phyloP scores from a whole-genome alignment of 176 grass and related monocot species.

The Raddia distichophylla region DNA sequence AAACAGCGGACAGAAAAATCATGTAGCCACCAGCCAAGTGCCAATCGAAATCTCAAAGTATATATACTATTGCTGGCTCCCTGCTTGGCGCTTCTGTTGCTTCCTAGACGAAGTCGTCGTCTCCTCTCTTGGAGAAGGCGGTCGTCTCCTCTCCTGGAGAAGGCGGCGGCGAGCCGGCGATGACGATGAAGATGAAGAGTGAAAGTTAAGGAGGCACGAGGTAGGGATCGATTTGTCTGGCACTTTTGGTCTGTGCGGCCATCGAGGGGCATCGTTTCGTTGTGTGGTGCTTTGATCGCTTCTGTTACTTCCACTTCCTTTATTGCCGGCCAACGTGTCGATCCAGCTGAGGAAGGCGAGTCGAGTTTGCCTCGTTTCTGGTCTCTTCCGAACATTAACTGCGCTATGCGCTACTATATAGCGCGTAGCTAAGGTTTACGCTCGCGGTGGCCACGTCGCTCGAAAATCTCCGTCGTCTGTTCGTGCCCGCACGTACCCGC shows the following conservation, averaged over 20 bases:
- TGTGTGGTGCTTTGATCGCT: background rate
- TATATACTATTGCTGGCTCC: background rate
- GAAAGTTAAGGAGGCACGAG: no score
- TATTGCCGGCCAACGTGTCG: background rate
- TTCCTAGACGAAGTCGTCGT: background rate
- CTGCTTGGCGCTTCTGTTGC: background rate
- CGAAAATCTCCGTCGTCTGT: no score
- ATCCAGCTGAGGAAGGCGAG: background rate
- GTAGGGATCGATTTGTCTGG: no score
- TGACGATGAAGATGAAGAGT: no score
- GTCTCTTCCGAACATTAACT: background rate
- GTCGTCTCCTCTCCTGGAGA: background rate
- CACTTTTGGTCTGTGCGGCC: no score
- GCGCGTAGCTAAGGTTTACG: no score
- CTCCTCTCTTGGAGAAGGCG: background rate
- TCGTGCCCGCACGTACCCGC: no score
- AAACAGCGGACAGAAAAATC: slow-evolving; percentile 28
- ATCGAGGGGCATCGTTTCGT: background rate
- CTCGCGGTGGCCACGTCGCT: no score
- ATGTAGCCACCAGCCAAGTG: background rate
- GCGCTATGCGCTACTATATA: no score
- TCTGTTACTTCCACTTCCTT: no score
- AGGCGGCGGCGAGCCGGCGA: background rate
- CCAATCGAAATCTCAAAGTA: background rate
- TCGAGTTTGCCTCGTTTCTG: no score